A percentile compares a stretch with the other conserved stretches of the same genome.
phyloP scores from a whole-genome alignment of 2,329 filamentous ascomycete genomes.

The Diplocarpon rosae region DNA sequence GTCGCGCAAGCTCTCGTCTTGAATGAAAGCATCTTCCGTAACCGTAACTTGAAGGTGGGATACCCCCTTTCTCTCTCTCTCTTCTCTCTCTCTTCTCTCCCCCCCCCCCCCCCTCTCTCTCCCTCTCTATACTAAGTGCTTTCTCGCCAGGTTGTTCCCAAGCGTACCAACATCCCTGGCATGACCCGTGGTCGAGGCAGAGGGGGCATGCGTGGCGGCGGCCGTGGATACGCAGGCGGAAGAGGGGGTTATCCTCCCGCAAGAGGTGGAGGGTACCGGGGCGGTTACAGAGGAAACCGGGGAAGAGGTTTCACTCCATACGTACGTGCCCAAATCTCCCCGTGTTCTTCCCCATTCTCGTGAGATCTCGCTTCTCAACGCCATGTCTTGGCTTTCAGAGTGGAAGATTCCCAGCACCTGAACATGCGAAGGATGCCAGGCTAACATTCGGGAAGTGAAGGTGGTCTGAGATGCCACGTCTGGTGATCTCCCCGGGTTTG shows the following conservation, averaged over 20 bases:
- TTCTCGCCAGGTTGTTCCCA: constrained; percentile 58
- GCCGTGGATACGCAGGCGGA: constrained; percentile 34
- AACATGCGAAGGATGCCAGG: neutral
- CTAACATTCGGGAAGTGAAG: neutral
- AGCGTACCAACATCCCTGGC: constrained; percentile 92
- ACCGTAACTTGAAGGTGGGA: constrained; percentile 83
- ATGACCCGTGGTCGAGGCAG: constrained; percentile 70
- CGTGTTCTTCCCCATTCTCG: too few species aligned
- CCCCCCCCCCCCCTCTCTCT: neutral
- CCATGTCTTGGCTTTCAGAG: too few species aligned
- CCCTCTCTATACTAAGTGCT: constrained; percentile 5
- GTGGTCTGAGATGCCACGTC: constrained; percentile 12
- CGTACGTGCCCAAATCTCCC: constrained; percentile 25
- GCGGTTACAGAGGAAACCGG: constrained; percentile 46
- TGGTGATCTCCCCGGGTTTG: too few species aligned
- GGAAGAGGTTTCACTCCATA: constrained; percentile 57
- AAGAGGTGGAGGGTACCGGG: constrained; percentile 43
- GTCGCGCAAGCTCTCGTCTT: constrained; percentile 89
- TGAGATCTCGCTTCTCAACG: too few species aligned
- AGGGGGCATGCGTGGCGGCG: constrained; percentile 44
- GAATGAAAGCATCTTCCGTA: constrained; percentile 93
- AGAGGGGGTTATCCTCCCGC: constrained; percentile 30
- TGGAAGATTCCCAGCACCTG: too few species aligned
- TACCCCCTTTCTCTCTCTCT: neutral
- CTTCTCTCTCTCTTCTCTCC: too few species aligned